Conservation (phyloP, 2,329 filamentous ascomycete genomes). For the Zalaria sp. region DNA sequence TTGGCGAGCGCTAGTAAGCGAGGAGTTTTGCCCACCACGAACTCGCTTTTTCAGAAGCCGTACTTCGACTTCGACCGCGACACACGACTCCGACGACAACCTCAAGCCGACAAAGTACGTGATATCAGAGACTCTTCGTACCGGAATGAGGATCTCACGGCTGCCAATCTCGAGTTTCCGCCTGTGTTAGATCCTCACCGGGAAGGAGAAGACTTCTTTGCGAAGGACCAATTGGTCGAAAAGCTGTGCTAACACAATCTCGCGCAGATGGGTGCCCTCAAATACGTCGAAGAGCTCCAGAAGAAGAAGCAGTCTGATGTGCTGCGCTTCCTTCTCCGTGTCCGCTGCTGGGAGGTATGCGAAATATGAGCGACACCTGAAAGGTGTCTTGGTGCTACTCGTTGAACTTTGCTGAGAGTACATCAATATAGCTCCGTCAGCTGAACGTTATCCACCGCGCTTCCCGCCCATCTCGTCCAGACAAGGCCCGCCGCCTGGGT, state of each 20-base stretch:
- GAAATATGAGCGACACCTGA: conserved; percentile 20
- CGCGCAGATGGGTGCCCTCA: conserved; percentile 90
- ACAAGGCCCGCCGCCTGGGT: conserved; percentile 98
- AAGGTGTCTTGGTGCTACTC: conserved; percentile 54
- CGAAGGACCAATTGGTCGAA: not conserved
- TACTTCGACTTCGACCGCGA: too few relatives aligned
- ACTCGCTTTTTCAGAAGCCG: too few relatives aligned
- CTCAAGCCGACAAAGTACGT: not conserved
- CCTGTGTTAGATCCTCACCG: too few relatives aligned
- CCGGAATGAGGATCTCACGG: not conserved
- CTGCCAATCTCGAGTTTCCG: not conserved
- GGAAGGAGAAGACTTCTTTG: not conserved
- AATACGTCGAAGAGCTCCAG: conserved; percentile 99
- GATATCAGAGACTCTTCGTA: not conserved
- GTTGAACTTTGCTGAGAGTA: conserved; percentile 99
- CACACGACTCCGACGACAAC: not conserved
- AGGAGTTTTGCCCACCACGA: too few relatives aligned
- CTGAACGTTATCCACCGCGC: conserved; percentile 99
- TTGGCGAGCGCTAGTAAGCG: too few relatives aligned
- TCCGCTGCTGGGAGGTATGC: conserved; percentile 98
- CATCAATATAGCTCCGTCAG: conserved; percentile 99
- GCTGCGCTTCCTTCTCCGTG: conserved; percentile 98
- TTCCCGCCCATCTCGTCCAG: conserved; percentile 91
- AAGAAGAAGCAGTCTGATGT: conserved; percentile 99
- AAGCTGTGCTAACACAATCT: not conserved